Percentiles rank a stretch among this genome's conserved stretches.
Conservation (phyloP, 225 moss, liverwort and hornwort species). For the Bryoerythrophyllum caledonicum region DNA sequence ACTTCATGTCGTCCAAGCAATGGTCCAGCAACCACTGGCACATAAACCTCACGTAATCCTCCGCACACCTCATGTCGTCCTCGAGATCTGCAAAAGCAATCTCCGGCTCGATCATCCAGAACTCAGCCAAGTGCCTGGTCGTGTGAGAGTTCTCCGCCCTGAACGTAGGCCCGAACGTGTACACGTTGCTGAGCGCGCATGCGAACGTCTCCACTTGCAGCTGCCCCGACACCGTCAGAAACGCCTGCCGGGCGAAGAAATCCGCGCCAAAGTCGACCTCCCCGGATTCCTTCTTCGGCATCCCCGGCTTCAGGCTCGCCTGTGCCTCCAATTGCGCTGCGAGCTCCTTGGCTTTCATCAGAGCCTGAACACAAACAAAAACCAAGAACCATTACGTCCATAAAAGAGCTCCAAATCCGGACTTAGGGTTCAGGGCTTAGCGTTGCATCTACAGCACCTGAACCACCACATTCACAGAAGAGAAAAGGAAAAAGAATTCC, state of each 20-base stretch:
- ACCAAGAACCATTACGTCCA: background rate
- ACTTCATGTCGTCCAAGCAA: constrained; percentile 88
- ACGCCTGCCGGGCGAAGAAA: constrained; percentile 87
- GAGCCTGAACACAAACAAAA: constrained; percentile 34
- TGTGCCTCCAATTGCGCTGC: constrained; percentile 41
- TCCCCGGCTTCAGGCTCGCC: constrained; percentile 63
- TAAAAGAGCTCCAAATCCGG: background rate
- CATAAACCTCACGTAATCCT: constrained; percentile 86
- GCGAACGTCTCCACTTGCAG: constrained; percentile 91
- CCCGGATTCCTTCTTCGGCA: constrained; percentile 70
- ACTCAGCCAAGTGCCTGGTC: constrained; percentile 87
- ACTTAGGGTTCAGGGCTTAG: background rate
- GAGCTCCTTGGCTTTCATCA: constrained; percentile 51
- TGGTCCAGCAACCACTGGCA: constrained; percentile 94
- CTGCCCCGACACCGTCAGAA: constrained; percentile 91
- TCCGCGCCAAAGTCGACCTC: constrained; percentile 74
- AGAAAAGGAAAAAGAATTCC: too few species aligned
- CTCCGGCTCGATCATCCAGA: constrained; percentile 99
- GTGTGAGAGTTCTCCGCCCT: constrained; percentile 97
- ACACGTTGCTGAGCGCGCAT: constrained; percentile 89
- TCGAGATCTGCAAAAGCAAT: constrained; percentile 88
- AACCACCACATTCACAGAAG: too few species aligned
- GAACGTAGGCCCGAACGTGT: constrained; percentile 95
- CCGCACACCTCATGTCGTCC: constrained; percentile 97
- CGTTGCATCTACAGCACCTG: background rate